These are phyloP conservation scores for Leccinellum rugosiceps DNA, from an alignment of 768 basidiomycete genomes.

Conservation along the genomic window DNA sequence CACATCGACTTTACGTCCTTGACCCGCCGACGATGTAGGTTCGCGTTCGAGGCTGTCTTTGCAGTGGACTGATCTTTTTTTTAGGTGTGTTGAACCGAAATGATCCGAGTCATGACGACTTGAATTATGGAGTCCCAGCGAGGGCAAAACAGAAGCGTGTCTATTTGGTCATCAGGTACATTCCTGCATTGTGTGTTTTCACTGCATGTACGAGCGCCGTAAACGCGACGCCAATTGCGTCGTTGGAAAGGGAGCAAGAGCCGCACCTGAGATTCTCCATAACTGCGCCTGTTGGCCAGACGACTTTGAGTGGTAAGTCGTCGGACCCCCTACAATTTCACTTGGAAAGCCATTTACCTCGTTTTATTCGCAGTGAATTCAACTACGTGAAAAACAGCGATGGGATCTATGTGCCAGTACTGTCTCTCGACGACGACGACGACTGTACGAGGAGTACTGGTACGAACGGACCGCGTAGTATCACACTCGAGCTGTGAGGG, in stretches of 20 bases:
- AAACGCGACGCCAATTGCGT: constrained; percentile 76
- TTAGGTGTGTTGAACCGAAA: constrained; percentile 67
- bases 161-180: constrained; percentile 87
- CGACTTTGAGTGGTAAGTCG: constrained; percentile 94
- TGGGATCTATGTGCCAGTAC: constrained; percentile 75
- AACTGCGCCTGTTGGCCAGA: constrained; percentile 69
- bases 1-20: constrained; percentile 88
- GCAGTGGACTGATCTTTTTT: background rate
- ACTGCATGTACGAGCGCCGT: constrained; percentile 74
- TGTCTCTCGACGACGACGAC: constrained; percentile 60
- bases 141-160: constrained; percentile 82
- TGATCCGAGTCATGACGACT: constrained; percentile 86
- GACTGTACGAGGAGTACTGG: constrained; percentile 71
- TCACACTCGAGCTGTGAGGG: constrained; percentile 85
- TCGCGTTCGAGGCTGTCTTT: background rate
- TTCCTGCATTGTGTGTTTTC: background rate
- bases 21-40: constrained; percentile 72
- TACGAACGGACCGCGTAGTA: constrained; percentile 92
- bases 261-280: constrained; percentile 48
- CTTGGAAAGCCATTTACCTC: background rate
- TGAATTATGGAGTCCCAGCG: constrained; percentile 94
- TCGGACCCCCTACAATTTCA: background rate
- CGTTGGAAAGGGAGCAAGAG: constrained; percentile 68
- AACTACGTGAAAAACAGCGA: constrained; percentile 71
- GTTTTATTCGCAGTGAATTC: constrained; percentile 69